Evolutionary conservation across 2,329 filamentous ascomycete genomes (phyloP).

Genomic region (Phialophora chinensis): DNA sequence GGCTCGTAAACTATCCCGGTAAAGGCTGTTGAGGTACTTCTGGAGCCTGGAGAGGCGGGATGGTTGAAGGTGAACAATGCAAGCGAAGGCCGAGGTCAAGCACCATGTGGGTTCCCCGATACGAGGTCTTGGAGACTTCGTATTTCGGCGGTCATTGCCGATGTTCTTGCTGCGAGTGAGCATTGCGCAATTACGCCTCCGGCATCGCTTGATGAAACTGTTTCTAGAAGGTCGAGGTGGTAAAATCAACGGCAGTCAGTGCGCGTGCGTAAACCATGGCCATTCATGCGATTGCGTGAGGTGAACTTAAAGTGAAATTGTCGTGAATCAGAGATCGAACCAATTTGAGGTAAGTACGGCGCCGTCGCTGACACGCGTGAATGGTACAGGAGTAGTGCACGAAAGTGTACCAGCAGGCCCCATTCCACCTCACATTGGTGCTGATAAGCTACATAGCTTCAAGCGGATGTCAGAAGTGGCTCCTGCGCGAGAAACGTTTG

Average conservation of each 20-base stretch:
- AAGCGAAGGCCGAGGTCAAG: constrained; percentile 16
- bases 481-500: neutral
- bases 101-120: neutral
- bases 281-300: neutral
- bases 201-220: neutral
- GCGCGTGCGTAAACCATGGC: neutral
- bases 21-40: neutral
- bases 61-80: neutral
- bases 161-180: neutral
- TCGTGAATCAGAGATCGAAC: neutral
- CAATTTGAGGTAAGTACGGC: neutral
- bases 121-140: constrained; percentile 2
- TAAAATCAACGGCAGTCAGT: neutral
- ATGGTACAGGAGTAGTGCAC: neutral
- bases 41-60: neutral
- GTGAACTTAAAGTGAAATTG: neutral
- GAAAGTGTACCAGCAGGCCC: neutral
- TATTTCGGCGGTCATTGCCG: constrained; percentile 1
- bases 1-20: constrained; percentile 22
- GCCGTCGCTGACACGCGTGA: too few relatives aligned
- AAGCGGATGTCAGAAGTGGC: neutral
- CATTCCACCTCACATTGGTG: neutral
- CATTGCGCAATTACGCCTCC: constrained; percentile 6
- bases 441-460: neutral
- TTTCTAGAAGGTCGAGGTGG: neutral